Evolutionary conservation across 495 filamentous ascomycete species (phyloP).

Genomic region (Podospora australis): DNA sequence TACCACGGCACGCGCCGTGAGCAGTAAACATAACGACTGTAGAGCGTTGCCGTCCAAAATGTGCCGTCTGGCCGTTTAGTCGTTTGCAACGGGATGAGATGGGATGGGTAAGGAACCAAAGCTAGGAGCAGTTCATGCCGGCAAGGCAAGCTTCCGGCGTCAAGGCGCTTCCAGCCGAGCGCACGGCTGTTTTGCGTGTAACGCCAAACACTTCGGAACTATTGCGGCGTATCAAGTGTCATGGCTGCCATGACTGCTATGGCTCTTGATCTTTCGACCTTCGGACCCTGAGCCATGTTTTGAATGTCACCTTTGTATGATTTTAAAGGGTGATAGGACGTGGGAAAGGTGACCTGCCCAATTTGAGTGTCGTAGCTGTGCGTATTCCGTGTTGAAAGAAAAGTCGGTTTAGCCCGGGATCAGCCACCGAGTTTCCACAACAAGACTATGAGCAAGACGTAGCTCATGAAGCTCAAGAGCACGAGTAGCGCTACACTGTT

Average conservation of each 20-base stretch:
- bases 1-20: no score
- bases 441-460: slow-evolving; percentile 70
- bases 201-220: no score
- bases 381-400: neutral
- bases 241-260: no score
- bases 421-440: slow-evolving; percentile 50
- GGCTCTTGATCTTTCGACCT: neutral
- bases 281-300: neutral
- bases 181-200: neutral
- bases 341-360: no score
- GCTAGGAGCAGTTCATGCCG: slow-evolving; percentile 4
- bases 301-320: neutral
- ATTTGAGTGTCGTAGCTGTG: neutral
- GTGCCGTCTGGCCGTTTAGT: no score
- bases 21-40: no score
- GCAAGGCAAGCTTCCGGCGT: slow-evolving; percentile 6
- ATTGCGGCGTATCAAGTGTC: no score
- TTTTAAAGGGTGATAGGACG: no score
- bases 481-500: slow-evolving; percentile 77
- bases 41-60: no score
- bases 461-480: slow-evolving; percentile 72
- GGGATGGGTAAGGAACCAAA: no score
- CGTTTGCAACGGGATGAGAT: no score
- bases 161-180: neutral
- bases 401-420: slow-evolving; percentile 3